A percentile compares a stretch with the other conserved stretches of the same genome.
Evolutionary conservation across 768 basidiomycete species (phyloP).

Genomic region (Suillus sp.): DNA sequence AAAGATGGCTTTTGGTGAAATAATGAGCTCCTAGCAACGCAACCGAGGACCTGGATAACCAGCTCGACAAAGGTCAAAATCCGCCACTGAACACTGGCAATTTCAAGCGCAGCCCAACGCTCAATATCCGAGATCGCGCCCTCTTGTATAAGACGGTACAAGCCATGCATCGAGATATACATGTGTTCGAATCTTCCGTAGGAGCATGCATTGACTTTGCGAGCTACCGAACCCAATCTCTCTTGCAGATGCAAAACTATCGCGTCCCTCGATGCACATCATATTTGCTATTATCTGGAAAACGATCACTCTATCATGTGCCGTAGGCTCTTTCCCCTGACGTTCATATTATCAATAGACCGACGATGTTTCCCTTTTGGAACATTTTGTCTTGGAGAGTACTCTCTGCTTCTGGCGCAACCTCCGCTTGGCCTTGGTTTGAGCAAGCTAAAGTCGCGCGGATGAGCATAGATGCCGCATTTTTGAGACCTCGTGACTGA

Average conservation of each 20-base stretch:
- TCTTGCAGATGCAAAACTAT: too few relatives aligned
- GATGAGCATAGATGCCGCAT: conserved; percentile 51
- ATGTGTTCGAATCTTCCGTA: background rate
- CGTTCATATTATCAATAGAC: background rate
- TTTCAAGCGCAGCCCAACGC: background rate
- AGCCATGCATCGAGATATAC: background rate
- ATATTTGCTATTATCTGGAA: too few relatives aligned
- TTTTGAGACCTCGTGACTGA: background rate
- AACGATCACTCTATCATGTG: too few relatives aligned
- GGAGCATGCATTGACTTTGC: background rate
- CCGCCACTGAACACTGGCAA: too few relatives aligned
- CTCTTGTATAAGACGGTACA: background rate
- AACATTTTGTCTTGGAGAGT: conserved; percentile 65
- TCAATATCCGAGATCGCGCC: too few relatives aligned
- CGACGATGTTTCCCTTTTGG: background rate
- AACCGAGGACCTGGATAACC: too few relatives aligned
- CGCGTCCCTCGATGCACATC: too few relatives aligned
- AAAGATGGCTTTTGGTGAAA: background rate
- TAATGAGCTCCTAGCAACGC: background rate
- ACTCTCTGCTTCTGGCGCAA: conserved; percentile 76
- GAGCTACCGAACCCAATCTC: too few relatives aligned
- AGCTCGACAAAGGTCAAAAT: background rate
- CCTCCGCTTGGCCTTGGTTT: conserved; percentile 79
- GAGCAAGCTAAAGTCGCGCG: conserved; percentile 50
- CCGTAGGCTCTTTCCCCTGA: background rate